phyloP scores from a whole-genome alignment of 1,284 basidiomycete species.

The Ceratorhiza oryzae-sativae region DNA sequence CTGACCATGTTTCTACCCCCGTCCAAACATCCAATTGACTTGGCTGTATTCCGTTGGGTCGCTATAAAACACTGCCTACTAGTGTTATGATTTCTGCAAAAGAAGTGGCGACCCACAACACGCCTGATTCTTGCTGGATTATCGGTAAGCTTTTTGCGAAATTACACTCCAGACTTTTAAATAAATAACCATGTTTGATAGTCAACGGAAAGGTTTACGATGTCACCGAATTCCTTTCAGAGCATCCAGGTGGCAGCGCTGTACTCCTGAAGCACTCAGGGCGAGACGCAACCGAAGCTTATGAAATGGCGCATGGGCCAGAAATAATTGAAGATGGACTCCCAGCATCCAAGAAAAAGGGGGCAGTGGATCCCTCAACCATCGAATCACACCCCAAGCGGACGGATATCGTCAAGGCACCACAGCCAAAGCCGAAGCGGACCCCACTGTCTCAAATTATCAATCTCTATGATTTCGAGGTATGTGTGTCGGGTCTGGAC shows the following conservation, averaged over 20 bases:
- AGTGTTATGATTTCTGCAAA: conserved; percentile 52
- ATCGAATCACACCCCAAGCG: conserved; percentile 54
- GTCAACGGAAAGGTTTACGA: conserved; percentile 79
- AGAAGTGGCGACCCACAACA: conserved; percentile 62
- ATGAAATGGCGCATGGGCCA: conserved; percentile 54
- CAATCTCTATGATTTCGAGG: conserved; percentile 80
- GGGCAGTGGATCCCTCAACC: conserved; percentile 58
- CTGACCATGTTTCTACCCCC: neutral
- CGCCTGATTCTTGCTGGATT: conserved; percentile 75
- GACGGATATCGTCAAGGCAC: conserved; percentile 59
- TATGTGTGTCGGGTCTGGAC: conserved; percentile 44
- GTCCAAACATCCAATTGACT: neutral
- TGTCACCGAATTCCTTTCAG: conserved; percentile 81
- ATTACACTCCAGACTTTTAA: neutral
- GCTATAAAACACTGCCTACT: neutral
- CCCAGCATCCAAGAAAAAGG: conserved; percentile 52
- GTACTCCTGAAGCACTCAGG: conserved; percentile 61
- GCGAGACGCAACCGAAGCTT: conserved; percentile 57
- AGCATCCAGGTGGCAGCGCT: conserved; percentile 61
- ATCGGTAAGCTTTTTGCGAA: conserved; percentile 52
- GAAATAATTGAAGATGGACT: conserved; percentile 52
- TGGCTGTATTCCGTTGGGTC: neutral
- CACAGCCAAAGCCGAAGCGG: conserved; percentile 64
- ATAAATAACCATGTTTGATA: neutral
- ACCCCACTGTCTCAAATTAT: conserved; percentile 74